phyloP scores from a whole-genome alignment of 148 eudicot genomes.

The Bassia scoparia region DNA sequence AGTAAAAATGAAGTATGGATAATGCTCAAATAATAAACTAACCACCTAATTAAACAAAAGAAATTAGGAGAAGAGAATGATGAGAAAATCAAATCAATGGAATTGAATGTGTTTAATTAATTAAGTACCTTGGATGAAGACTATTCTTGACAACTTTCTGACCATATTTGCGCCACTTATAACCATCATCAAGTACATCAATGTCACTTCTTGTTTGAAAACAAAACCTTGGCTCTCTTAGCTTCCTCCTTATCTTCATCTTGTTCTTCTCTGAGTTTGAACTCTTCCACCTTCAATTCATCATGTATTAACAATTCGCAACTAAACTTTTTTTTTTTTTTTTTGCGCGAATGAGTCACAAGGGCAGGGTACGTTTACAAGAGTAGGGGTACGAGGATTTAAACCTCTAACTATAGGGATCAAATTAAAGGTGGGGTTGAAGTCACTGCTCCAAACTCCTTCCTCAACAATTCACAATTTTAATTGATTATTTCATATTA shows the following conservation, averaged over 20 bases:
- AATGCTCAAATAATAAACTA: neutral
- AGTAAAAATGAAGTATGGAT: neutral
- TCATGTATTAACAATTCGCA: too few species aligned
- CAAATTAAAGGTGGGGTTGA: too few species aligned
- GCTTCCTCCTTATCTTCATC: constrained; percentile 63
- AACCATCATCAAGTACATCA: constrained; percentile 90
- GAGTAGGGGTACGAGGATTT: too few species aligned
- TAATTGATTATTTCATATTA: too few species aligned
- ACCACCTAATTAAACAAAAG: neutral
- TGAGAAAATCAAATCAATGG: neutral
- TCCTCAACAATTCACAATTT: too few species aligned
- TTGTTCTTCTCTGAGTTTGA: constrained; percentile 28
- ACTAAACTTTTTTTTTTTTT: too few species aligned
- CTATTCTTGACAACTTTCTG: constrained; percentile 86
- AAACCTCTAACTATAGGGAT: too few species aligned
- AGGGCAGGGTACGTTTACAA: too few species aligned
- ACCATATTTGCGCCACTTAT: constrained; percentile 89
- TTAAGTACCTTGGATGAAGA: constrained; percentile 48
- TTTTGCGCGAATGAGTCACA: too few species aligned
- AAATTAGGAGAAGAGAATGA: neutral
- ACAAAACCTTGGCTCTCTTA: constrained; percentile 85
- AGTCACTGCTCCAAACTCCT: too few species aligned
- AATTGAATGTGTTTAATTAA: neutral
- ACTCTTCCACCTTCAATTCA: constrained; percentile 37
- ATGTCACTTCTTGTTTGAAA: constrained; percentile 84